A percentile compares a stretch with the other conserved stretches of the same genome.
phyloP scores from a whole-genome alignment of 805 yeast genomes.

The Candida ipomoeae region DNA sequence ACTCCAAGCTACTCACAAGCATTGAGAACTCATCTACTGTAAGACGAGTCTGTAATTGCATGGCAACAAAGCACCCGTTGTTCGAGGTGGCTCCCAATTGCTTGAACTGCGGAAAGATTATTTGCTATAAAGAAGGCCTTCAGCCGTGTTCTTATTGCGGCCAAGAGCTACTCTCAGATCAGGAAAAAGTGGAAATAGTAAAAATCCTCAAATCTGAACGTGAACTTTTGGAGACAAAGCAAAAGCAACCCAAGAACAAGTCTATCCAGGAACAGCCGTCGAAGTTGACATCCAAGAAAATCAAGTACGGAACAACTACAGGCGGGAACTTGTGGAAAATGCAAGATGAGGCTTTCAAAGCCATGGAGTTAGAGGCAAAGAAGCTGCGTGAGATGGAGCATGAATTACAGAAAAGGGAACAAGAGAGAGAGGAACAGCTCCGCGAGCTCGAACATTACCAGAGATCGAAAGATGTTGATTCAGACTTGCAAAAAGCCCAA shows the following conservation, averaged over 20 bases:
- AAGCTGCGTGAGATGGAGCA: constrained; percentile 22
- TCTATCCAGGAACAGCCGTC: constrained; percentile 19
- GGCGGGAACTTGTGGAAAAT: constrained; percentile 63
- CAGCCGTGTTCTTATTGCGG: constrained; percentile 90
- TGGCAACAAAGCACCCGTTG: constrained; percentile 83
- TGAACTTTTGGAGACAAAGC: constrained; percentile 22
- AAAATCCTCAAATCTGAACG: constrained; percentile 53
- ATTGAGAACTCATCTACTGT: constrained; percentile 5
- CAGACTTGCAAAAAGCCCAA: constrained; percentile 66
- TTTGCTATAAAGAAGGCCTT: constrained; percentile 84
- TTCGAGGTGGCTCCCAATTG: constrained; percentile 93
- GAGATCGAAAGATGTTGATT: constrained; percentile 40
- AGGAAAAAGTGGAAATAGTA: constrained; percentile 59
- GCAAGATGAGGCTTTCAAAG: constrained; percentile 61
- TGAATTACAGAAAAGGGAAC: constrained; percentile 19
- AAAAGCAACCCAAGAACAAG: constrained; percentile 17
- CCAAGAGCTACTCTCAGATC: constrained; percentile 52
- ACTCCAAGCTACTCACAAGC: constrained; percentile 7
- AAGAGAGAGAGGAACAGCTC: constrained; percentile 39
- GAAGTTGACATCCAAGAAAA: constrained; percentile 35
- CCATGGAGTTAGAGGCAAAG: constrained; percentile 46
- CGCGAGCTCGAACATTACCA: constrained; percentile 44
- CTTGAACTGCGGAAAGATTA: constrained; percentile 87
- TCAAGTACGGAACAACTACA: constrained; percentile 51
- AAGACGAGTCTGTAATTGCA: constrained; percentile 62